phyloP scores from a whole-genome alignment of 495 filamentous ascomycete genomes.

The Entonaema liquescens region DNA sequence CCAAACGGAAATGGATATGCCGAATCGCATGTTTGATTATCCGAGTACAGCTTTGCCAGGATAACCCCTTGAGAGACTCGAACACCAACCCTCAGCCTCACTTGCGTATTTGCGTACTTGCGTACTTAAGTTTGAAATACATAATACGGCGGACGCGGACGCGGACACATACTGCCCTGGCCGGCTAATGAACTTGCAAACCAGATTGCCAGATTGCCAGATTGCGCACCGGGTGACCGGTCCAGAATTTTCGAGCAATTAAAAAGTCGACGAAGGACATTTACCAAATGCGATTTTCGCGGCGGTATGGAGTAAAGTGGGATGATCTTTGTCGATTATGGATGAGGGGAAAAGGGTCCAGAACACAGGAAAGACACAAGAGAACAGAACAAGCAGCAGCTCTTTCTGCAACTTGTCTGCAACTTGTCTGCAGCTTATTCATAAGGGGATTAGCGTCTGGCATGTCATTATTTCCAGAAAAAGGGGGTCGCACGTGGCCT shows the following conservation, averaged over 20 bases:
- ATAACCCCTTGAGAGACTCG: constrained; percentile 26
- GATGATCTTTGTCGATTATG: constrained; percentile 41
- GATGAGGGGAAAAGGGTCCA: constrained; percentile 43
- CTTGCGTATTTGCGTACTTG: too few relatives aligned
- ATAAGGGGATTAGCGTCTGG: constrained; percentile 20
- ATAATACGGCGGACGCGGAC: too few relatives aligned
- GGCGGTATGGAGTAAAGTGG: constrained; percentile 25
- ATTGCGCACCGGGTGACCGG: constrained; percentile 25
- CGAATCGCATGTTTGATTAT: constrained; percentile 16
- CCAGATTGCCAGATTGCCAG: too few relatives aligned
- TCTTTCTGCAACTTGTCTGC: constrained; percentile 1
- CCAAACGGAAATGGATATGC: constrained; percentile 14
- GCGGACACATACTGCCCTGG: constrained; percentile 15
- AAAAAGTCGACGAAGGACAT: constrained; percentile 16
- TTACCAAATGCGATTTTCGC: constrained; percentile 14
- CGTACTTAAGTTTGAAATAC: too few relatives aligned
- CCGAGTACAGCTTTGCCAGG: constrained; percentile 14
- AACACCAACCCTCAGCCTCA: constrained; percentile 36
- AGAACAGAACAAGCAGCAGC: constrained; percentile 17
- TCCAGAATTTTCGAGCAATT: constrained; percentile 32
- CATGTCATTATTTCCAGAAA: constrained; percentile 36
- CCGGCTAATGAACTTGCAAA: constrained; percentile 25
- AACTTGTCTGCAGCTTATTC: constrained; percentile 10
- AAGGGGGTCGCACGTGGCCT: constrained; percentile 29
- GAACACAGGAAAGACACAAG: constrained; percentile 11